A percentile compares a stretch with the other conserved stretches of the same genome.
Conservation (phyloP, 2,329 filamentous ascomycete genomes). For the Pestalotiopsis sp. region DNA sequence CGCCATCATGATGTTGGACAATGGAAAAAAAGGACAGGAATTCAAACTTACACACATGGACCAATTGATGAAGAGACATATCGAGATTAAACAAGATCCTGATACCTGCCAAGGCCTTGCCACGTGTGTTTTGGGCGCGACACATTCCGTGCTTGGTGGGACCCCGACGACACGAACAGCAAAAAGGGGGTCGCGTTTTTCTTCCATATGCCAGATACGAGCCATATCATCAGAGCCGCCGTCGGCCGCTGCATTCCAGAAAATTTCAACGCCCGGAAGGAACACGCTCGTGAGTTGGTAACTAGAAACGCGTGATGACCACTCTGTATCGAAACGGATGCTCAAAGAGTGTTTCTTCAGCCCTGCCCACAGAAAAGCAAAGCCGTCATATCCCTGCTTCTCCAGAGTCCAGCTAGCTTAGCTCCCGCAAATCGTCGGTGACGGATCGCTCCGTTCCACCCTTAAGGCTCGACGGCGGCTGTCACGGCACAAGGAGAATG, state of each 20-base stretch:
- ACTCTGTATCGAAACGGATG: not conserved
- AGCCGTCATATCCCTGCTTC: not conserved
- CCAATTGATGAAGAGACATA: too few species aligned
- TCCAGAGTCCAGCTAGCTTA: conserved; percentile 1
- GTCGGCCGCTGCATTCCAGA: not conserved
- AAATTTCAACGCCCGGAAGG: not conserved
- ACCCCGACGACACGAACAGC: not conserved
- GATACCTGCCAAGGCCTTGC: conserved; percentile 4
- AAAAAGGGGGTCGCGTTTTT: conserved; percentile 4
- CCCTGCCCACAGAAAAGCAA: conserved; percentile 5
- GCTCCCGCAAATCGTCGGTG: conserved; percentile 1
- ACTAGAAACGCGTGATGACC: conserved; percentile 5
- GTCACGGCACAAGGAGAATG: not conserved
- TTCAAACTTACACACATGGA: too few species aligned
- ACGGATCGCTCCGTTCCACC: conserved; percentile 8
- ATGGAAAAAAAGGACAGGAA: too few species aligned
- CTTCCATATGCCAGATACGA: not conserved
- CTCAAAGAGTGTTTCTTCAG: not conserved
- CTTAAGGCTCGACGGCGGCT: conserved; percentile 4
- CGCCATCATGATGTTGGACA: too few species aligned
- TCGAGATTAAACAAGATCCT: too few species aligned
- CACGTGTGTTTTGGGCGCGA: conserved; percentile 5
- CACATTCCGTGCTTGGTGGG: conserved; percentile 12
- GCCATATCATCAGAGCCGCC: not conserved
- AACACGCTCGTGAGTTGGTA: not conserved